phyloP scores from a whole-genome alignment of 2,329 filamentous ascomycete species.

The Dactylellina leptospora region DNA sequence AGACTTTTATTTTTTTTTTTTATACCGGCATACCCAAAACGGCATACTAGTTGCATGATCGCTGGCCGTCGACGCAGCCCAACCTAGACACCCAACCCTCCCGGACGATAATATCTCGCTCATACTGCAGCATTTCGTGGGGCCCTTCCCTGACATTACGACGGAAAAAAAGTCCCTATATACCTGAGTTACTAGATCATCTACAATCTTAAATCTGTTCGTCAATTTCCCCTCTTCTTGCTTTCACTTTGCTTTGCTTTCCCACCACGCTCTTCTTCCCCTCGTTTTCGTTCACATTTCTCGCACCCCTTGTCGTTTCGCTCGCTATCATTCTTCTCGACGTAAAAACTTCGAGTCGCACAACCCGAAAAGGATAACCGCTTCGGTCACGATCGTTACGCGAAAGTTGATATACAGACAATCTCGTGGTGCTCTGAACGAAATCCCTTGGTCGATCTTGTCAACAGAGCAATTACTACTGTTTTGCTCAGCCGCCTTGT shows the following conservation, averaged over 20 bases:
- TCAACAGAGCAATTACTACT: conserved; percentile 10
- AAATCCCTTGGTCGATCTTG: conserved; percentile 23
- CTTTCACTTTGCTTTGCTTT: conserved; percentile 14
- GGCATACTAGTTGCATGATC: conserved; percentile 39
- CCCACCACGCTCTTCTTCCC: conserved; percentile 1
- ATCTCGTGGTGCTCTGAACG: conserved; percentile 25
- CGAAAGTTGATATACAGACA: conserved; percentile 34
- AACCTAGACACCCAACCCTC: conserved; percentile 36
- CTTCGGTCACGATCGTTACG: conserved; percentile 39
- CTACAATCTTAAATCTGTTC: conserved; percentile 47
- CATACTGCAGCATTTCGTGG: conserved; percentile 50
- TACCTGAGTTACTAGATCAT: conserved; percentile 48
- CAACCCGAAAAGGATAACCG: conserved; percentile 40
- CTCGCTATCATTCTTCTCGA: conserved; percentile 23
- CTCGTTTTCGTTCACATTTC: conserved; percentile 15
- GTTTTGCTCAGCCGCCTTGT: conserved; percentile 27
- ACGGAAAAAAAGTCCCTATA: conserved; percentile 5
- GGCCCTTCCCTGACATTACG: conserved; percentile 13
- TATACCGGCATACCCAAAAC: conserved; percentile 38
- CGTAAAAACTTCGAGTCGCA: conserved; percentile 42
- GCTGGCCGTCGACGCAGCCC: conserved; percentile 31
- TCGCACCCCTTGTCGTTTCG: conserved; percentile 28
- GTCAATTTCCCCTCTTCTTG: conserved; percentile 32
- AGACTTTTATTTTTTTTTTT: conserved; percentile 16
- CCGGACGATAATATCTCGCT: conserved; percentile 47